Conservation (phyloP, 495 filamentous ascomycete genomes). For the Astrocystis sublimbata region DNA sequence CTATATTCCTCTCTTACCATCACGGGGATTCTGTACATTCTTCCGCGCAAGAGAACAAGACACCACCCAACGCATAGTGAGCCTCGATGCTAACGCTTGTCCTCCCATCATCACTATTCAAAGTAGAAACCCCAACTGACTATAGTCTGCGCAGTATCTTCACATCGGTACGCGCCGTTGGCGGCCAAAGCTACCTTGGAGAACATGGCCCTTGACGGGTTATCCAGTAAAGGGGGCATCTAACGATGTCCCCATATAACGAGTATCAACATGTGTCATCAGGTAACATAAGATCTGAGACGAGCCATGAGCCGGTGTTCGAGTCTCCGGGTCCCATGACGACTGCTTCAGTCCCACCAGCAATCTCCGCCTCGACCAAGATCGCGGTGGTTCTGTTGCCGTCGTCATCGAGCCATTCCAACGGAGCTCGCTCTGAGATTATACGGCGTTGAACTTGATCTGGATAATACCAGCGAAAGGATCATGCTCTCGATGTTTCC, state of each 20-base stretch:
- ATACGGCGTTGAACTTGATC: conserved; percentile 96
- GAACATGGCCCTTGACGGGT: conserved; percentile 35
- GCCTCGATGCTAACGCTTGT: conserved; percentile 7
- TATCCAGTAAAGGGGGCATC: conserved; percentile 38
- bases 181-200: conserved; percentile 25
- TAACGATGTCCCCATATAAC: conserved; percentile 21
- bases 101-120: not conserved
- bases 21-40: not conserved
- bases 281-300: conserved; percentile 37
- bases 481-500: conserved; percentile 67
- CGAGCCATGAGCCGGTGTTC: conserved; percentile 42
- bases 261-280: conserved; percentile 36
- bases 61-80: conserved; percentile 8
- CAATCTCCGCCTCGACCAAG: not conserved
- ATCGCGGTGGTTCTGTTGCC: conserved; percentile 7
- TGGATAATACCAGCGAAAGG: conserved; percentile 99
- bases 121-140: not conserved
- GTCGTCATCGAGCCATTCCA: conserved; percentile 22
- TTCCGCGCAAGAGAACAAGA: not conserved
- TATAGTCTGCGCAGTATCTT: not conserved
- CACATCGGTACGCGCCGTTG: conserved; percentile 32
- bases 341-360: conserved; percentile 17
- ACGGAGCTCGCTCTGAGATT: conserved; percentile 68
- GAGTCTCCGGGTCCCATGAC: conserved; percentile 26
- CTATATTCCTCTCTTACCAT: not conserved